Evolutionary conservation across 768 basidiomycete species (phyloP), one percentile per base, ranked within the genome.

Genomic region (Boletus pseudo-olivaceus): DNA sequence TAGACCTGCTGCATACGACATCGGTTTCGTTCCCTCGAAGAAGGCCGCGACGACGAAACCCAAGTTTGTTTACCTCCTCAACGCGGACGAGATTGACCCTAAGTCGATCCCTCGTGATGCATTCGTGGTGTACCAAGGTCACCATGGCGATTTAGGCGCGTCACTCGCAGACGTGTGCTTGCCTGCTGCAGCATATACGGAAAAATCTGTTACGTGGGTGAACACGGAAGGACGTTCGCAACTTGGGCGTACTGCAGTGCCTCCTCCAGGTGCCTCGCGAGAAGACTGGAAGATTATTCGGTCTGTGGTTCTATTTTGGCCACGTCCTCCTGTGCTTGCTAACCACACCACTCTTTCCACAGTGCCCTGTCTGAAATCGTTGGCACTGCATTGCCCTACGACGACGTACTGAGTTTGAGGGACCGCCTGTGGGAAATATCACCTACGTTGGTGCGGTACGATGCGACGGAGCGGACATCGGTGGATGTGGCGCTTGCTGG

Each of bases 281-380:
- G 97, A 99, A 72, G 97, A 98, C 65, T 98, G 94, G 94, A 96
- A 97, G 78, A 89, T 98, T 65, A 80, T 98, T 60, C 87, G 92
- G 89, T 90, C 56, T 27, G 82, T 70, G 6, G 20, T 37, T 38
- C 3, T 15, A 19, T 29, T 33, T 8, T 38, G 38, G 19, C 29
- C 14, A 12, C 15, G 29, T 20, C 1, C 1, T 7, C 0, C 12
- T 30, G 9, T 51, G 17, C 40, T 6, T 1, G 30, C 33, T 52
- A 9, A 59, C 9, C 48, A 40, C 35, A 29, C 27, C 26, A 20
- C 47, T 40, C 49, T 32, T 23, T 32, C 10, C 0, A 5, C 56
- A 90, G 95, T 39, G 97, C 96, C 0, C 75, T 99, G 2, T 93
- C 91, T 10, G 97, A 99, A 67, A 77, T 93, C 34, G 68, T 93